Evolutionary conservation across 495 filamentous ascomycete genomes (phyloP), one percentile per base, ranked within the genome.

Genomic region (Hypomontagnella submonticulosa): DNA sequence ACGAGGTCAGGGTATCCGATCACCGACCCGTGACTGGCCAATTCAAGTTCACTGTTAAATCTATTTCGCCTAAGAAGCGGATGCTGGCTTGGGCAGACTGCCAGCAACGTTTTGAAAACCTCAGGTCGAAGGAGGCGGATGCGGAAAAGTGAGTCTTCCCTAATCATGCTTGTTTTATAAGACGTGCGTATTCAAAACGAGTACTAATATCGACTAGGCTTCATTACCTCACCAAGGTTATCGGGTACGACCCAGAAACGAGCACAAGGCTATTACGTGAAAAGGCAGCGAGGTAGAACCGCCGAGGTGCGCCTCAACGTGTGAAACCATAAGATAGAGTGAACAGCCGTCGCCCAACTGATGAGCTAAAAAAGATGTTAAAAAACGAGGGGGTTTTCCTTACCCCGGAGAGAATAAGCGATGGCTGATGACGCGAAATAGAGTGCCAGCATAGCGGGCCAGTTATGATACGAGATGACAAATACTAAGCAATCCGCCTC

Each of bases 21-120:
- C 95, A 99, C 78, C 84, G 95, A 63, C 95, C 95, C 6, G 96
- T 99, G 51, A 96, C 87, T 67, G 95, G 91, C 0, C 77, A 81
- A 30, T 97, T 99, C 76, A 84, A 83, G 67, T 83, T 97, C 33
- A 84, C 89, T 23, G 82, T 96, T 34, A 98, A 97, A 79, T 90
- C 84, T 0, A 89, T 97, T 30, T 78, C 85, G 61, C 83, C 84
- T 8, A 81, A 86, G 67, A 82, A 87, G 76, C 84, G 92, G 48
- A 84, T 82, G 0, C 69, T 71, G 34, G 83, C 84, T 19, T 91
- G 88, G 92, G 87, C 90, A 57, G 73, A 81, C 52, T 93, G 89
- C 68, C 85, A 90, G 63, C 77, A 88, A 59, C 79, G 85, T 41
- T 95, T 94, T 76, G 85, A 90, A 67, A 82, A 84, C 61, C 82